Evolutionary conservation across 768 basidiomycete genomes (phyloP), one percentile per base, ranked within the genome.

Genomic region (Brasilioporus rufonigricans): DNA sequence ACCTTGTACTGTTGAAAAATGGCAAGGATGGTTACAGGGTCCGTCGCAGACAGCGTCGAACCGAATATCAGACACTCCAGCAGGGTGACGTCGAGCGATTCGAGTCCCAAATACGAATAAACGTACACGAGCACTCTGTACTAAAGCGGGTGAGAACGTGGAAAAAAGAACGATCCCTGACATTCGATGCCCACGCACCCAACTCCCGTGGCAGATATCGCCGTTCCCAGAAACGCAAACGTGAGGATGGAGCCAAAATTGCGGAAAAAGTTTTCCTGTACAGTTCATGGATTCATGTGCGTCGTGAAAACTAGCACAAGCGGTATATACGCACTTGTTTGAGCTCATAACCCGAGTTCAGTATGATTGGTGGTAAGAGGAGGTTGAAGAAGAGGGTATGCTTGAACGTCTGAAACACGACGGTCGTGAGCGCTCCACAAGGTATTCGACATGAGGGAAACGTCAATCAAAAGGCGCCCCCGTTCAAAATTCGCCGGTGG

Each of bases 1-100:
- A 98, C 95, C 69, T 98, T 97, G 77, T 96, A 91, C 63, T 97
- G 92, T 63, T 97, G 93, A 79, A 99, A 99, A 50, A 99, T 98
- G 41, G 96, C 92, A 31, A 99, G 80, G 67, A 99, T 97, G 8
- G 97, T 98, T 26, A 98, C 93, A 0, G 96, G 96, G 69, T 99
- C 97, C 40, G 97, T 99, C 2, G 97, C 97, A 29, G 93, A 95
- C 21, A 99, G 78, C 5, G 97, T 96, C 5, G 95, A 95, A 23
- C 97, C 97, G 69, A 98, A 98, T 19, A 87, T 93, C 36, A 99
- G 80, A 67, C 97, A 98, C 74, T 99, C 97, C 40, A 99, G 77
- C 23, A 97, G 76, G 1, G 86, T 85, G 53, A 98, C 74, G 57
- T 91, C 83, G 56, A 97, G 79, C 0, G 89, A 88, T 71, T 98